Percentiles rank a stretch among this genome's conserved stretches.
These are phyloP conservation scores for Kandelia obovata DNA, from an alignment of 345 rosid genomes.

Conservation along the genomic window DNA sequence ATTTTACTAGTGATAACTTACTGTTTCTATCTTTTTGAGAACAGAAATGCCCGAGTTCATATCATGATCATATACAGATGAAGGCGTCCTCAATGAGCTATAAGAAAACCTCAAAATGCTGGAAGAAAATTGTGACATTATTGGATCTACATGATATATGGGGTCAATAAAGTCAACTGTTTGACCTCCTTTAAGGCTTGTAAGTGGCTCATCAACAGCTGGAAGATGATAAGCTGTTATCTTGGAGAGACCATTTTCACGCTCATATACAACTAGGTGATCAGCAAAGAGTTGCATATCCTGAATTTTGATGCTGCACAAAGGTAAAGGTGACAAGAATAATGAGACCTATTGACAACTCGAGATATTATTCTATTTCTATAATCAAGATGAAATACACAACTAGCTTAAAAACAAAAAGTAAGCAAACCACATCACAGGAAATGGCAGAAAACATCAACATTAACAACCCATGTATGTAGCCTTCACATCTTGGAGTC, in stretches of 20 bases:
- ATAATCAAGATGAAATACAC: no score
- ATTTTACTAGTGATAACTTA: slow-evolving; percentile 35
- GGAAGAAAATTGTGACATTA: slow-evolving; percentile 57
- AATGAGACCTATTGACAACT: no score
- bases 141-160: slow-evolving; percentile 50
- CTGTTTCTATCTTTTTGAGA: slow-evolving; percentile 73
- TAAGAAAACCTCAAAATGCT: slow-evolving; percentile 69
- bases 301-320: slow-evolving; percentile 73
- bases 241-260: slow-evolving; percentile 69
- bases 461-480: neutral
- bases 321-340: neutral
- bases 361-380: no score
- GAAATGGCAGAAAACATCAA: neutral
- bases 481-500: no score
- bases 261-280: slow-evolving; percentile 76
- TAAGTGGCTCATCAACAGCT: slow-evolving; percentile 59
- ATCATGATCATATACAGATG: slow-evolving; percentile 75
- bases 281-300: slow-evolving; percentile 65
- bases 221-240: slow-evolving; percentile 68
- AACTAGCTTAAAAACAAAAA: no score
- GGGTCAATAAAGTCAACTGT: slow-evolving; percentile 73
- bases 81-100: slow-evolving; percentile 81
- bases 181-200: slow-evolving; percentile 54
- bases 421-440: neutral
- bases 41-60: slow-evolving; percentile 69